phyloP scores from a whole-genome alignment of 768 basidiomycete species.

The Basidioascus undulatus region DNA sequence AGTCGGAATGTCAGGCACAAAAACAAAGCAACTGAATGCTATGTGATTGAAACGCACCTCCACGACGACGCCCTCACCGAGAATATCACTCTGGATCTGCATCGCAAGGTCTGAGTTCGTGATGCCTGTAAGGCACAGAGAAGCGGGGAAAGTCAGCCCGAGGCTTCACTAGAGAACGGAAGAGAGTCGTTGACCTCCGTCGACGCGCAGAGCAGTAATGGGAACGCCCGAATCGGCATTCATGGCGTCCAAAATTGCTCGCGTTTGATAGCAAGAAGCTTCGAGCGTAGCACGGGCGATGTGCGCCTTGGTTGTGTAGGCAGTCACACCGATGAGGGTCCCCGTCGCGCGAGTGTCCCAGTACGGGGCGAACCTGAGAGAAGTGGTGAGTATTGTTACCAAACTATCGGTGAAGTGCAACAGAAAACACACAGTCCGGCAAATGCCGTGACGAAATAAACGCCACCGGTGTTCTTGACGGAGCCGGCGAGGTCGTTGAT shows the following conservation, averaged over 20 bases:
- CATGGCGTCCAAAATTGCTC: slow-evolving; percentile 88
- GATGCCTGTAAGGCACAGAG: too few species aligned
- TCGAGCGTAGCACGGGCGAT: slow-evolving; percentile 87
- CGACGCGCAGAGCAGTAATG: too few species aligned
- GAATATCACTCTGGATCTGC: slow-evolving; percentile 64
- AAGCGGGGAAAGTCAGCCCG: too few species aligned
- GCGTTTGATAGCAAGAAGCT: slow-evolving; percentile 86
- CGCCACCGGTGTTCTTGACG: slow-evolving; percentile 55
- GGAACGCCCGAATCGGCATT: slow-evolving; percentile 52
- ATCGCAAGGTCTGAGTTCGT: slow-evolving; percentile 79
- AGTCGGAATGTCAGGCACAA: too few species aligned
- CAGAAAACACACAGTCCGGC: too few species aligned
- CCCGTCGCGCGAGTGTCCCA: slow-evolving; percentile 90
- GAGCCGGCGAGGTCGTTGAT: slow-evolving; percentile 63
- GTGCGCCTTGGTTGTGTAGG: slow-evolving; percentile 53
- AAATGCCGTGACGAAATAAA: slow-evolving; percentile 93
- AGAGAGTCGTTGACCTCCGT: too few species aligned
- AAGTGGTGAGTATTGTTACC: too few species aligned
- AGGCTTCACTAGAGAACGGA: too few species aligned
- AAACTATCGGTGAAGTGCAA: slow-evolving; percentile 78
- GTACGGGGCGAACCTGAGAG: not conserved
- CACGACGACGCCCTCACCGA: slow-evolving; percentile 75
- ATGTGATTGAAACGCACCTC: too few species aligned
- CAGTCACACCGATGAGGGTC: slow-evolving; percentile 59
- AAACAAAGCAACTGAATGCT: too few species aligned